Evolutionary conservation across 495 filamentous ascomycete species (phyloP).

Genomic region (Podospora comata): DNA sequence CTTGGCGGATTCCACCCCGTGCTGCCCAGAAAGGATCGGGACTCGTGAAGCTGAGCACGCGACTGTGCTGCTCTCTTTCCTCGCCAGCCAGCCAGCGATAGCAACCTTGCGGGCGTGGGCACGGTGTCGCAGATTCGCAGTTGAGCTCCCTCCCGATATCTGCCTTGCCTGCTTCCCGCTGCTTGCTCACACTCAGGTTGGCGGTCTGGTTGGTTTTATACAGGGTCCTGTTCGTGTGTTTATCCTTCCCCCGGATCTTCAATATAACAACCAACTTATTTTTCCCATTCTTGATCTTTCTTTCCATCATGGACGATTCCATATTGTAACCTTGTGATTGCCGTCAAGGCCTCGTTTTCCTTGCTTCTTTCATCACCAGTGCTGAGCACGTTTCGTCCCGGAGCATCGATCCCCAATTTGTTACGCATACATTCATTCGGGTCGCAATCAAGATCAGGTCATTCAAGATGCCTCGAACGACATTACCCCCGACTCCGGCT

Average conservation of each 20-base stretch:
- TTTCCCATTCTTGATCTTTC: background rate
- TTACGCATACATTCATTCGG: background rate
- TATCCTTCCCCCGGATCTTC: background rate
- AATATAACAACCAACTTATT: background rate
- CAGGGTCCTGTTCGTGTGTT: background rate
- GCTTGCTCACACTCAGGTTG: no score
- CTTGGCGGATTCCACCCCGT: slow-evolving; percentile 23
- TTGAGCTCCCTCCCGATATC: background rate
- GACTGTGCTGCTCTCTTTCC: slow-evolving; percentile 21
- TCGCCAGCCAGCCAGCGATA: slow-evolving; percentile 5
- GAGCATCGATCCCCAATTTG: background rate
- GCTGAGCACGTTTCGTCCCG: no score
- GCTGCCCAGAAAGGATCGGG: slow-evolving; percentile 20
- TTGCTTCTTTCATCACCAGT: background rate
- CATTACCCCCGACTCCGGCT: slow-evolving; percentile 75
- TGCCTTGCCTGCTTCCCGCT: background rate
- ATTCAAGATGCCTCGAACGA: slow-evolving; percentile 62
- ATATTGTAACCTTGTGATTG: background rate
- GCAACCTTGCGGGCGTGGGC: slow-evolving; percentile 7
- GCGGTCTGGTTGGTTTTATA: no score
- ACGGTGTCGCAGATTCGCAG: background rate
- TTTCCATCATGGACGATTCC: background rate
- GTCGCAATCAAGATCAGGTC: background rate
- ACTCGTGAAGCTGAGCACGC: slow-evolving; percentile 29
- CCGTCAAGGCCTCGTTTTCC: background rate